Evolutionary conservation across 768 basidiomycete genomes (phyloP).

Genomic region (Suillus ampliporus): DNA sequence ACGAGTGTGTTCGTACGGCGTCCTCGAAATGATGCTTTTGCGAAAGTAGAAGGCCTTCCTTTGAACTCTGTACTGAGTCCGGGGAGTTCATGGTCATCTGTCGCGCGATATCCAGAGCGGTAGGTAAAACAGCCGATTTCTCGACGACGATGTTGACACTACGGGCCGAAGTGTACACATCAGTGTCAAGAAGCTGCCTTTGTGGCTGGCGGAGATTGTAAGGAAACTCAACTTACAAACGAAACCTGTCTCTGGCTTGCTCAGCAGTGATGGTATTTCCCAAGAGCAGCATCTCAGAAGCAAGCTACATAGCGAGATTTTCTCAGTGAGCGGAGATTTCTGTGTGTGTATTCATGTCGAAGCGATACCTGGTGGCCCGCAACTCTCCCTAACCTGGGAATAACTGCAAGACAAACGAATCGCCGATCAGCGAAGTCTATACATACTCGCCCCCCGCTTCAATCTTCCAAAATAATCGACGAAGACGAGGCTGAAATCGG

Average conservation of each 20-base stretch:
- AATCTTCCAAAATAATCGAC: conserved; percentile 4
- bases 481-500: neutral
- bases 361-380: conserved; percentile 76
- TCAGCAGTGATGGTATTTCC: conserved; percentile 70
- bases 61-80: conserved; percentile 79
- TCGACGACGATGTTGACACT: conserved; percentile 79
- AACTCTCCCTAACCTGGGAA: conserved; percentile 67
- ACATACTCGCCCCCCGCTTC: conserved; percentile 12
- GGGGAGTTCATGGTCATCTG: conserved; percentile 71
- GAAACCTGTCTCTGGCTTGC: conserved; percentile 72
- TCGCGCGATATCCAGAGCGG: conserved; percentile 66
- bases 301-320: conserved; percentile 52
- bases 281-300: conserved; percentile 76
- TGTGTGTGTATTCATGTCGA: conserved; percentile 12
- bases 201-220: conserved; percentile 17
- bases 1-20: conserved; percentile 50
- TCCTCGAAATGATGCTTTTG: conserved; percentile 59
- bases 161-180: conserved; percentile 20
- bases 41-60: conserved; percentile 65
- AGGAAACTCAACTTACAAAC: conserved; percentile 62
- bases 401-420: conserved; percentile 46
- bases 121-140: conserved; percentile 52
- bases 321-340: conserved; percentile 22
- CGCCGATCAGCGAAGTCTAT: conserved; percentile 20
- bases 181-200: conserved; percentile 3